A percentile compares a stretch with the other conserved stretches of the same genome.
Conservation (phyloP, 768 basidiomycete genomes). For the Kwoniella sp. region DNA sequence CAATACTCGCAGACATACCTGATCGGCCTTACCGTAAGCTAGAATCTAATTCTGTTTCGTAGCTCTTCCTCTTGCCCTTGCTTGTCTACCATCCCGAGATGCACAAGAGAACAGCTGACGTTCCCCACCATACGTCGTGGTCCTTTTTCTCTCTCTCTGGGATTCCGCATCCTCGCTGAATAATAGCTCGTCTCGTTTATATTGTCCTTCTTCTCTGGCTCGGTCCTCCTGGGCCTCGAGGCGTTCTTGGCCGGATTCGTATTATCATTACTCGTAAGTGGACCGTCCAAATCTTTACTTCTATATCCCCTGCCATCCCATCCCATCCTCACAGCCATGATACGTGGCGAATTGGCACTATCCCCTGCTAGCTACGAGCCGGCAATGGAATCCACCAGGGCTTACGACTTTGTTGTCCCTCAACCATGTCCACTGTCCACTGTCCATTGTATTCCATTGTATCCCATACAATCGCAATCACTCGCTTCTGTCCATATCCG, state of each 20-base stretch:
- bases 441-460: no score
- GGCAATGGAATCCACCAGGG: no score
- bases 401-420: no score
- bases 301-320: no score
- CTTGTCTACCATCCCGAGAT: neutral
- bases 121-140: no score
- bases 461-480: no score
- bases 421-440: no score
- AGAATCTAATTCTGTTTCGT: neutral
- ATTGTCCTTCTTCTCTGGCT: constrained; percentile 32
- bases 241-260: constrained; percentile 40
- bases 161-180: neutral
- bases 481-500: no score
- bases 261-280: constrained; percentile 34
- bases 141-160: constrained; percentile 1
- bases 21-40: constrained; percentile 39
- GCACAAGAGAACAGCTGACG: constrained; percentile 3
- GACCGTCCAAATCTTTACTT: no score
- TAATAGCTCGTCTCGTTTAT: constrained; percentile 36
- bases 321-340: no score
- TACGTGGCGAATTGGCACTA: no score
- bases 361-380: no score
- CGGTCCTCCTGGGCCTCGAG: constrained; percentile 43
- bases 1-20: constrained; percentile 41
- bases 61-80: neutral